phyloP scores from a whole-genome alignment of 2,329 filamentous ascomycete genomes.

The Pseudonectria buxi region DNA sequence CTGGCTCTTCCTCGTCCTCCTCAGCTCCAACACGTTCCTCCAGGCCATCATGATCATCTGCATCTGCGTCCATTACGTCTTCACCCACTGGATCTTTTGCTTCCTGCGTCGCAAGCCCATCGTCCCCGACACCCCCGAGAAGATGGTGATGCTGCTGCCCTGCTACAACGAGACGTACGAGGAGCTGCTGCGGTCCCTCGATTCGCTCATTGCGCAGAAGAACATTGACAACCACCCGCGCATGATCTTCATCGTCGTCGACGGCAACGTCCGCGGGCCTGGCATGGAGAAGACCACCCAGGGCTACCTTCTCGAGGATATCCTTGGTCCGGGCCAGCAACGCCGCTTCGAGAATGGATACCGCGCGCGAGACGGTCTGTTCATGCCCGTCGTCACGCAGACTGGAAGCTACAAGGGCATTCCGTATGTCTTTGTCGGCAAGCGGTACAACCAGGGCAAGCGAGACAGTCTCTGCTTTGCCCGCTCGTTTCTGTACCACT shows the following conservation, averaged over 20 bases:
- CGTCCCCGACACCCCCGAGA: conserved; percentile 33
- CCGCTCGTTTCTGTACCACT: conserved; percentile 42
- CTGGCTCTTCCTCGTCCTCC: conserved; percentile 37
- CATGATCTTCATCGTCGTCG: conserved; percentile 41
- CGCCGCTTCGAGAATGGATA: conserved; percentile 36
- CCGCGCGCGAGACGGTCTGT: conserved; percentile 37
- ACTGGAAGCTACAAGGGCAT: conserved; percentile 39
- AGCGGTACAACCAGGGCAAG: conserved; percentile 44
- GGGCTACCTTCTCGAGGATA: conserved; percentile 40
- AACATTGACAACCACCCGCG: conserved; percentile 35
- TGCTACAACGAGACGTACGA: conserved; percentile 44
- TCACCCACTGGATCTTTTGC: conserved; percentile 25
- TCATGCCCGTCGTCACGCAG: conserved; percentile 39
- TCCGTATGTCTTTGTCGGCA: conserved; percentile 41
- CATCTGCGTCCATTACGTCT: conserved; percentile 26
- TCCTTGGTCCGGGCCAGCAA: conserved; percentile 30
- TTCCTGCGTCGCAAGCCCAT: conserved; percentile 25
- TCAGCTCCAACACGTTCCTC: conserved; percentile 39
- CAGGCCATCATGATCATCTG: conserved; percentile 37
- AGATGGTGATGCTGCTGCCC: conserved; percentile 39
- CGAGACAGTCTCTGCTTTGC: conserved; percentile 43
- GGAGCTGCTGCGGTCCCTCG: conserved; percentile 37
- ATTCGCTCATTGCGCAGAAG: conserved; percentile 39
- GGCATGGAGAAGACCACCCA: conserved; percentile 43
- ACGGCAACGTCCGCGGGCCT: conserved; percentile 39